Conservation (phyloP, 306 rosid species). For the Cucumis sativus region DNA sequence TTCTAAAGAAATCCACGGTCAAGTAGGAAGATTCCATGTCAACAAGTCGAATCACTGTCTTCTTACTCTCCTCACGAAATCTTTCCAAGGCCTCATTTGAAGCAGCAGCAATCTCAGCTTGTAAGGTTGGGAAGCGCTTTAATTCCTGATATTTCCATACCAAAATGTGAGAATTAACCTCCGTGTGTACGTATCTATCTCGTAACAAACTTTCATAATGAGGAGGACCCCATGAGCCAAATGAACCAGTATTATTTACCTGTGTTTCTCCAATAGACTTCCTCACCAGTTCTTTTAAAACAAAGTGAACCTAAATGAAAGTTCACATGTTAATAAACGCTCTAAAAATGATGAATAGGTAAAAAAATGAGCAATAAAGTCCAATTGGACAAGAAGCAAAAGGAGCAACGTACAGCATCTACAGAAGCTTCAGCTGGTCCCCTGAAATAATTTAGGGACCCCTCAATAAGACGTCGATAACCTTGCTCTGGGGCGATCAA, state of each 20-base stretch:
- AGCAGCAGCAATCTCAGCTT: slow-evolving; percentile 80
- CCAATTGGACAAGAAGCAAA: neutral
- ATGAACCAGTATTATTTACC: slow-evolving; percentile 27
- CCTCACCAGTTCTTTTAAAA: slow-evolving; percentile 95
- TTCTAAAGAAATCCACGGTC: slow-evolving; percentile 96
- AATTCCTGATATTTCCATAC: slow-evolving; percentile 35
- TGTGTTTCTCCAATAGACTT: slow-evolving; percentile 84
- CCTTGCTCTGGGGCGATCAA: slow-evolving; percentile 99
- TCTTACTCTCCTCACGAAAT: slow-evolving; percentile 81
- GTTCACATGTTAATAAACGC: slow-evolving; percentile 9
- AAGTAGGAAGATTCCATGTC: slow-evolving; percentile 94
- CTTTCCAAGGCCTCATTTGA: slow-evolving; percentile 70
- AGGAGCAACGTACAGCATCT: slow-evolving; percentile 62
- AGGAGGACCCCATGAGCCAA: neutral
- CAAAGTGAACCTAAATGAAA: slow-evolving; percentile 69
- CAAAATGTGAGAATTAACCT: neutral
- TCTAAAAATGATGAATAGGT: neutral
- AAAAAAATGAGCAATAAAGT: neutral
- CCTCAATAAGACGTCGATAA: slow-evolving; percentile 84
- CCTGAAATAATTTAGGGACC: slow-evolving; percentile 69
- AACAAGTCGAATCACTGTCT: slow-evolving; percentile 69
- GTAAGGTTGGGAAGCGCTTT: slow-evolving; percentile 74
- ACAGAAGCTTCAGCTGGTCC: slow-evolving; percentile 99
- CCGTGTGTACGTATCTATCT: neutral
- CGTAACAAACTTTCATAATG: neutral